Evolutionary conservation across 202 grass and related monocot species (phyloP), one percentile per base, ranked within the genome.

Genomic region (Carex sylvatica): DNA sequence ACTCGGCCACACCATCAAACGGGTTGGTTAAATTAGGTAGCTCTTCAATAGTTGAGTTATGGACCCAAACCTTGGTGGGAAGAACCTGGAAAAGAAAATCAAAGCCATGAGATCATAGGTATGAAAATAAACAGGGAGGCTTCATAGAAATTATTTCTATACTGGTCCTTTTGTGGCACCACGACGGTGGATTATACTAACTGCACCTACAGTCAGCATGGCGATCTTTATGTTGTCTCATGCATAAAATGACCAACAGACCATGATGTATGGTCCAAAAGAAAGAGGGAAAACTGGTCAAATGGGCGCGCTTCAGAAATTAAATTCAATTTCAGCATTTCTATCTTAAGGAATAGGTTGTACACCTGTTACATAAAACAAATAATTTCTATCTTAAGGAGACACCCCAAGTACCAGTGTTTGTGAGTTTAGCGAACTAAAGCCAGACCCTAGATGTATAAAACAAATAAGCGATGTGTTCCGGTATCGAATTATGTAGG

Each of bases 21-120:
- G 82, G 56, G 70, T 81, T 81, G 79, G 60, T 65, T 10, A 53
- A 69, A 53, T 84, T 70, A 83, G 74, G 80, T 80, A 86, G 16
- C 35, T 86, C 85, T 83, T 68, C 58, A 56, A 70, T 81, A 22
- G 26, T 60, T 62, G 87, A 23, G 59, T 87, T 75, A 30, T 82
- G 74, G 70, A 58, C 64, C 79, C 86, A 85, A 81, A 82, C 56
- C 84, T 65, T 63, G 22, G 67, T 33, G 81, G 81, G 69, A 75
- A 30, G 23, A 64, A 74, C 74, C 92, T 94, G 82, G 70, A 88
- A 59, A 81, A 63, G 20, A 58, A 71, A 83, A 79, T 23, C 9
- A 74, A 74, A 22, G 18, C 47, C 22, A 9, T 15, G 47, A 30
- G 12, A 52, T 74, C 13, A 4, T 30, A 74, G 44, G 13, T 53